phyloP scores from a whole-genome alignment of 208 protist genomes.

The Trypanosoma melophagium region DNA sequence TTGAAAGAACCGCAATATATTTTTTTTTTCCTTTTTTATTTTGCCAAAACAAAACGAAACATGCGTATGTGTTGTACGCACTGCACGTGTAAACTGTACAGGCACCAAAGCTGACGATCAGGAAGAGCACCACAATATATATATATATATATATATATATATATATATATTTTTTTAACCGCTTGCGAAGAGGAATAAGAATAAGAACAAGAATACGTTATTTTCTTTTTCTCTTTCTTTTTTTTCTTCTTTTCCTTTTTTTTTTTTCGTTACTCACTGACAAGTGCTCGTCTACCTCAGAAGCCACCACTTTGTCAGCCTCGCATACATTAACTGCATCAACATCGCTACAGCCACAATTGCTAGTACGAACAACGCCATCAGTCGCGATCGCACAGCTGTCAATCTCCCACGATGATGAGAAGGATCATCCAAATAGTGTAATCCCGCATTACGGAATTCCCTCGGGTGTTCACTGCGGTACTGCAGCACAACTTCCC shows the following conservation, averaged over 20 bases:
- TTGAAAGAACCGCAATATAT: background rate
- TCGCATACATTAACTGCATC: slow-evolving; percentile 16
- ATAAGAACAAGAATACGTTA: no score
- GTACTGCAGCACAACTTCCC: slow-evolving; percentile 49
- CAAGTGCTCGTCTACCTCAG: background rate
- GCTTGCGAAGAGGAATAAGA: no score
- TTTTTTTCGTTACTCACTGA: background rate
- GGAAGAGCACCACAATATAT: no score
- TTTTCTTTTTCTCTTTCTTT: slow-evolving; percentile 1
- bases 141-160: no score
- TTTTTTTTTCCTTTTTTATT: background rate
- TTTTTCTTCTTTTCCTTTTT: slow-evolving; percentile 8
- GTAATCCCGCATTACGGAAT: slow-evolving; percentile 43
- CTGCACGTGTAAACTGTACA: no score
- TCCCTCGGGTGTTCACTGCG: slow-evolving; percentile 46
- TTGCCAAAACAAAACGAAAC: no score
- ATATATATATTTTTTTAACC: no score
- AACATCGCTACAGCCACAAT: slow-evolving; percentile 27
- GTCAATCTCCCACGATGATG: slow-evolving; percentile 2
- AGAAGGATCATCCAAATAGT: slow-evolving; percentile 39
- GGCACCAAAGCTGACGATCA: no score
- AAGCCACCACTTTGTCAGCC: background rate
- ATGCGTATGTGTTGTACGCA: no score
- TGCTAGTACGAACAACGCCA: slow-evolving; percentile 30
- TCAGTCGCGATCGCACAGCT: slow-evolving; percentile 24